These are phyloP conservation scores for Aotearoamyces nothofagi DNA, from an alignment of 2,329 filamentous ascomycete genomes.

Conservation along the genomic window DNA sequence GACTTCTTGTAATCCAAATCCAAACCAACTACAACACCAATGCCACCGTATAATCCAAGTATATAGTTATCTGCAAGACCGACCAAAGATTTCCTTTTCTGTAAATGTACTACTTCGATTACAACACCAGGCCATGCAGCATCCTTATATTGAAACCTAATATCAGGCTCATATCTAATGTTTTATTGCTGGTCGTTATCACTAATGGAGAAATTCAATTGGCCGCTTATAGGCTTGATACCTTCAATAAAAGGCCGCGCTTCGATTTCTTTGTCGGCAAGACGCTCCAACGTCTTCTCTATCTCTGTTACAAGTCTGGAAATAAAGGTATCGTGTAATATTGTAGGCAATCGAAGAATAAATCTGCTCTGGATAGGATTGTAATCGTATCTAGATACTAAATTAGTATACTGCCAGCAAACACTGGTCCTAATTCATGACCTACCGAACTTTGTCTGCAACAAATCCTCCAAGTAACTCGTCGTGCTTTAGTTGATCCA, in stretches of 20 bases:
- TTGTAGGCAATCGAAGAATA: constrained; percentile 10
- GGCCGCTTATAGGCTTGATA: constrained; percentile 6
- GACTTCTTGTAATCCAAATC: constrained; percentile 8
- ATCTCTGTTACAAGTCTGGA: constrained; percentile 6
- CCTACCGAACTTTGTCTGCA: constrained; percentile 7
- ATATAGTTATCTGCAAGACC: constrained; percentile 7
- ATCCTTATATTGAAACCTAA: constrained; percentile 7
- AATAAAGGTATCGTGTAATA: constrained; percentile 7
- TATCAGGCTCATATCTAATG: constrained; percentile 6
- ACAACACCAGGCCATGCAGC: constrained; percentile 7
- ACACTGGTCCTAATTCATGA: constrained; percentile 2
- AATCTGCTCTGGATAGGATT: constrained; percentile 6
- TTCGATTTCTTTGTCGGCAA: constrained; percentile 4
- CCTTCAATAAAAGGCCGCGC: constrained; percentile 6
- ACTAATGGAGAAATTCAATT: constrained; percentile 2
- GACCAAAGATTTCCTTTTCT: constrained; percentile 6
- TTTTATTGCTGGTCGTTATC: constrained; percentile 4
- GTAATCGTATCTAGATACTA: constrained; percentile 10
- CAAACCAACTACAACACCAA: constrained; percentile 6
- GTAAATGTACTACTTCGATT: constrained; percentile 6
- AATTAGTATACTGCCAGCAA: constrained; percentile 3
- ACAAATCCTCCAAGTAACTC: constrained; percentile 6
- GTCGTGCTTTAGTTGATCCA: constrained; percentile 5
- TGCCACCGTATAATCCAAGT: constrained; percentile 6
- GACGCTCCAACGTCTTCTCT: constrained; percentile 3